Evolutionary conservation across 805 yeast species (phyloP), one percentile per base, ranked within the genome.

Genomic region (Metschnikowia picachoensis): DNA sequence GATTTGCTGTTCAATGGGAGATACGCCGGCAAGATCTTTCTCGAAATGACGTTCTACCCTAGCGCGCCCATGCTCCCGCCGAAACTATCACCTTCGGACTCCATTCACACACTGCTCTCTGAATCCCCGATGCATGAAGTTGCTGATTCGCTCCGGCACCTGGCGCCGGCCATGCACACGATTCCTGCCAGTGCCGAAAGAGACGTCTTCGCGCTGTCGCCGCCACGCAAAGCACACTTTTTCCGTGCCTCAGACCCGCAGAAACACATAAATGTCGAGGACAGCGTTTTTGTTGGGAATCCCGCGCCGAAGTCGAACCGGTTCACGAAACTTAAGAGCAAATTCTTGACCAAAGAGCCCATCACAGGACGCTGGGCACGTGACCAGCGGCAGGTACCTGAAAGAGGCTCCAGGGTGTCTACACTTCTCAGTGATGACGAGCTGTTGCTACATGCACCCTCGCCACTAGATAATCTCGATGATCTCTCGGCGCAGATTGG

Each of bases 21-120:
- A 56, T 80, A 84, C 45, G 96, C 97, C 1, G 99, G 99, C 2
- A 87, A 80, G 63, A 80, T 94, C 1, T 92, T 82, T 64, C 67
- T 94, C 45, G 98, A 94, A 59, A 83, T 94, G 85, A 89, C 97
- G 0, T 94, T 88, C 60, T 88, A 87, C 60, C 94, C 96, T 2
- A 56, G 65, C 40, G 74, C 72, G 3, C 77, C 77, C 1, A 57
- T 72, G 6, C 52, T 69, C 20, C 77, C 77, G 3, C 73, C 76
- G 8, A 72, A 72, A 45, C 38, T 66, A 9, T 38, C 51, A 9
- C 42, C 12, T 25, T 43, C 39, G 30, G 30, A 31, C 14, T 15
- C 40, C 2, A 30, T 41, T 13, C 31, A 16, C 25, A 37, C 35
- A 25, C 48, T 51, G 5, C 39, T 45, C 2, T 52, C 60, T 16